Conservation (phyloP, 129 eudicot genomes). For the Flaveria robusta region DNA sequence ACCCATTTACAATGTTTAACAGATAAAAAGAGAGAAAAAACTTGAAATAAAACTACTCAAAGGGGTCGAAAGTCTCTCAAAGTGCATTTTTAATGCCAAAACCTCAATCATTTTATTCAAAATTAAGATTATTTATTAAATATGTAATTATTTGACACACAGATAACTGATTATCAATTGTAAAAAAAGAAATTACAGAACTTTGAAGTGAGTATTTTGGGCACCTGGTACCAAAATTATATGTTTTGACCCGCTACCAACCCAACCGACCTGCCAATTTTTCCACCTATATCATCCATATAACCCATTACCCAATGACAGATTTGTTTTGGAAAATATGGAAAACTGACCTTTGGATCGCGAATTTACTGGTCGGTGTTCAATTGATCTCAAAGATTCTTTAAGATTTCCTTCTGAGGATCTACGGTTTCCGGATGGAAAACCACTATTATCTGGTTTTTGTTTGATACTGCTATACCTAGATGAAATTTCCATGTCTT, state of each 20-base stretch:
- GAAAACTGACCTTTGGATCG: conserved; percentile 57
- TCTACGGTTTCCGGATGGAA: conserved; percentile 43
- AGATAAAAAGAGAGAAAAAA: not conserved
- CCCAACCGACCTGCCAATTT: not conserved
- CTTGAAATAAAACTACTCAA: not conserved
- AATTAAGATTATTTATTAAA: not conserved
- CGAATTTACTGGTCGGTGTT: conserved; percentile 41
- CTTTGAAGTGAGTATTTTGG: not conserved
- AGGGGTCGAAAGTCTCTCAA: not conserved
- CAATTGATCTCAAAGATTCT: conserved; percentile 45
- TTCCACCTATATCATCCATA: not conserved
- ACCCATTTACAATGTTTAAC: not conserved
- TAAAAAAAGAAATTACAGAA: not conserved
- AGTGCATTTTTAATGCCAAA: conserved; percentile 6
- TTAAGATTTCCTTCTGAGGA: conserved; percentile 60
- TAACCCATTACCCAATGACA: not conserved
- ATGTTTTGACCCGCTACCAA: not conserved
- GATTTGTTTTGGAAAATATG: not conserved
- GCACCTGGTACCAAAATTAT: not conserved
- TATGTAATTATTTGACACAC: not conserved
- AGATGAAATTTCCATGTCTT: conserved; percentile 48
- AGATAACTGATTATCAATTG: not conserved
- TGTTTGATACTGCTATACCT: conserved; percentile 40
- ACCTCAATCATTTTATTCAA: not conserved
- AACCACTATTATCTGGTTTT: conserved; percentile 43